Percentiles rank a stretch among this genome's conserved stretches.
Evolutionary conservation across 768 basidiomycete species (phyloP).

Genomic region (Podaxis pistillaris): DNA sequence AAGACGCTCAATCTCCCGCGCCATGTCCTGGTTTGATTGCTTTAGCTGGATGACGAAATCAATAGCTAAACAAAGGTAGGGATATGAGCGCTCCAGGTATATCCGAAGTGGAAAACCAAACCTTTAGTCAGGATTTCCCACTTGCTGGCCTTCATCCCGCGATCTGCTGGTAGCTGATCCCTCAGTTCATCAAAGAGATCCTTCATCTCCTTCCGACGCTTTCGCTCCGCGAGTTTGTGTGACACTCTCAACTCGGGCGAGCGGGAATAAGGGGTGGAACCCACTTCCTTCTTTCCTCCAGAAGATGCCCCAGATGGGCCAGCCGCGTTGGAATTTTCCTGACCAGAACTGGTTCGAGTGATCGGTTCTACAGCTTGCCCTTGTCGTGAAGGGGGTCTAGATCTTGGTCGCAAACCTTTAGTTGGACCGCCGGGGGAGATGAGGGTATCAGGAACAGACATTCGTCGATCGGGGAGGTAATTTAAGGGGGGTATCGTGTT

Average conservation of each 20-base stretch:
- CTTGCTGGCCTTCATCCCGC: slow-evolving; percentile 95
- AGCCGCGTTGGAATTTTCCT: slow-evolving; percentile 43
- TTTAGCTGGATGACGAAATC: slow-evolving; percentile 85
- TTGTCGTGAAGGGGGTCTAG: slow-evolving; percentile 70
- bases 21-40: slow-evolving; percentile 72
- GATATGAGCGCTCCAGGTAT: slow-evolving; percentile 4
- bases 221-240: slow-evolving; percentile 96
- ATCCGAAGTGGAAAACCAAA: slow-evolving; percentile 30
- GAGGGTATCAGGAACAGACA: slow-evolving; percentile 70
- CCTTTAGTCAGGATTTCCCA: slow-evolving; percentile 99
- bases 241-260: slow-evolving; percentile 93
- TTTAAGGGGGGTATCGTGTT: slow-evolving; percentile 57
- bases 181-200: slow-evolving; percentile 96
- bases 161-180: slow-evolving; percentile 88
- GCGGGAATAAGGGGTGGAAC: slow-evolving; percentile 86
- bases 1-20: slow-evolving; percentile 74
- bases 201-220: slow-evolving; percentile 98
- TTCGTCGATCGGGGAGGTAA: slow-evolving; percentile 66
- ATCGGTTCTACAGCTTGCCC: slow-evolving; percentile 37
- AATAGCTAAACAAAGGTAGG: slow-evolving; percentile 49
- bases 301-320: slow-evolving; percentile 34
- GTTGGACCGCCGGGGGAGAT: slow-evolving; percentile 39
- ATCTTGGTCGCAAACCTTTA: slow-evolving; percentile 59
- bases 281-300: slow-evolving; percentile 46
- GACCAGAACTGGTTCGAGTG: slow-evolving; percentile 36